Evolutionary conservation across 805 yeast species (phyloP), one percentile per base, ranked within the genome.

Genomic region (Barnettozyma sucrosica): DNA sequence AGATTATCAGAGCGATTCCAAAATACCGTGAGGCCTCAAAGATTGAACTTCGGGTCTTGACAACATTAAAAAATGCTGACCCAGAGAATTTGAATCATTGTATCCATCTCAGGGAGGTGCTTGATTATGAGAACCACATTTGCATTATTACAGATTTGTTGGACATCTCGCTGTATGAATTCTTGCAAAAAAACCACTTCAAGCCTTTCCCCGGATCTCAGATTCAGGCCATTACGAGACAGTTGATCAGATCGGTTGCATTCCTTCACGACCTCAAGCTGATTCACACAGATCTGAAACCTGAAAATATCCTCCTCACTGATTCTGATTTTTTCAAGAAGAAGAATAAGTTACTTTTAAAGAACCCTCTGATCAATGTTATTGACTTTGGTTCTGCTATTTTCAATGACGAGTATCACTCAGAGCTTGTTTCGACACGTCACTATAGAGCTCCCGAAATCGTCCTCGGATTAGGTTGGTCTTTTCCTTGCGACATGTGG

Each of bases 321-420:
- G 46, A 46, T 25, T 47, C 64, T 1, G 57, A 54, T 23, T 59
- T 55, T 39, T 44, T 51, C 13, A 57, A 58, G 37, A 55, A 51
- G 32, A 57, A 51, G 43, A 45, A 55, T 25, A 75, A 74, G 51
- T 18, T 47, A 13, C 72, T 88, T 9, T 74, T 93, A 53, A 76
- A 74, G 42, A 81, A 86, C 62, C 95, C 98, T 2, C 75, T 80
- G 51, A 87, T 93, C 46, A 89, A 88, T 63, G 78, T 92, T 24
- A 93, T 93, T 51, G 99, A 93, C 68, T 93, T 93, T 66, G 99
- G 99, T n/a, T 82, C 93, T 36, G 97, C 99, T 0, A 82, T 95
- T 4, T 93, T 93, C 59, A 78, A 86, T 56, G 95, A 90, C 66
- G 98, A 93, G 67, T 89, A 86, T 63, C 99, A 93, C 70, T 82